Percentiles rank a stretch among this genome's conserved stretches.
These are phyloP conservation scores for Arabis hirsuta DNA, from an alignment of 345 rosid genomes.

Conservation along the genomic window DNA sequence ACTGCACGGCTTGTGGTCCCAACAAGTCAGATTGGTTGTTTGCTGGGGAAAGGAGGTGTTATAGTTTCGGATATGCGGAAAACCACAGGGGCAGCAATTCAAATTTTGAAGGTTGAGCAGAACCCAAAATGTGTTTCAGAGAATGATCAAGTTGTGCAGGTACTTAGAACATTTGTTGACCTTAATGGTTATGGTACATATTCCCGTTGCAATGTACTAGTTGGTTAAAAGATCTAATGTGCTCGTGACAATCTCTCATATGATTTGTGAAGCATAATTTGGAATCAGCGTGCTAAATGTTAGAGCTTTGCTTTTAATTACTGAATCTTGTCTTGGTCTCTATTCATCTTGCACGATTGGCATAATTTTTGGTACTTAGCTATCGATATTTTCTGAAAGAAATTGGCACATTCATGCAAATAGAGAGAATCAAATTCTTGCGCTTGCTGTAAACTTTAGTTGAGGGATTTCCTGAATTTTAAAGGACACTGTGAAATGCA, in stretches of 20 bases:
- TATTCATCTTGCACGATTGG: constrained; percentile 2
- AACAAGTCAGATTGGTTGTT: constrained; percentile 78
- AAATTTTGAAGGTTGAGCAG: constrained; percentile 59
- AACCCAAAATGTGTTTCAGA: constrained; percentile 67
- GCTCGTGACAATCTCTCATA: constrained; percentile 25
- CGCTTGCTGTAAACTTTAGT: background rate
- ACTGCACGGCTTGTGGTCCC: constrained; percentile 80
- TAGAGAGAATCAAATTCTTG: constrained; percentile 15
- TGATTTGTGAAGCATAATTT: constrained; percentile 18
- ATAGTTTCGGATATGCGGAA: constrained; percentile 82
- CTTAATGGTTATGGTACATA: constrained; percentile 18
- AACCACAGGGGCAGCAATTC: constrained; percentile 61
- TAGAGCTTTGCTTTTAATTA: constrained; percentile 26
- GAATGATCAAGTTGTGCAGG: constrained; percentile 90
- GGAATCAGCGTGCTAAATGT: constrained; percentile 8
- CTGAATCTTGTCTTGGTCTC: constrained; percentile 15
- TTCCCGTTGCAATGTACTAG: constrained; percentile 9
- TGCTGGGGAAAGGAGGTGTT: constrained; percentile 81
- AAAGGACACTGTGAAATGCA: constrained; percentile 21
- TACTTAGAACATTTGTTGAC: constrained; percentile 30
- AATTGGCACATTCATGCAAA: constrained; percentile 3
- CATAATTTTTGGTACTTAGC: constrained; percentile 3
- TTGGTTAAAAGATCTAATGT: constrained; percentile 6
- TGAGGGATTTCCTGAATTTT: constrained; percentile 1
- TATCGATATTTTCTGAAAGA: background rate